Evolutionary conservation across 148 eudicot species (phyloP), one percentile per base, ranked within the genome.

Genomic region (Silene uniflora): DNA sequence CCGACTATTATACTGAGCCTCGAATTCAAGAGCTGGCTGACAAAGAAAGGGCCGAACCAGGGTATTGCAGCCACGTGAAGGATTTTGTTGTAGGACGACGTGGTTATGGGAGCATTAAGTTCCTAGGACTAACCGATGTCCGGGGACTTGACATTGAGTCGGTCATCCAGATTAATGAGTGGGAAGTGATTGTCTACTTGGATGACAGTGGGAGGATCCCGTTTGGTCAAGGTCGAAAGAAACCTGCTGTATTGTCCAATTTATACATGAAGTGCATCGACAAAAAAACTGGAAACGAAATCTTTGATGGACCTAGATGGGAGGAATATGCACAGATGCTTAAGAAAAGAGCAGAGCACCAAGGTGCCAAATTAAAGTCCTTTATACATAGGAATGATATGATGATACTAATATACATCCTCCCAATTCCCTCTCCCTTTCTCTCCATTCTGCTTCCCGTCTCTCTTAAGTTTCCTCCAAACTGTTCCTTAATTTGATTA

Each of bases 1-100:
- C 97, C 22, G 97, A 91, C 77, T 94, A 94, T 72, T 94, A 86
- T 83, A 91, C 98, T 5, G 95, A 93, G 81, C 98, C 98, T 32
- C 79, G 90, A 60, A 86, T 94, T 74, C 93, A 90, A 69, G 97
- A 91, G 62, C 67, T 94, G 59, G 96, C 98, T 16, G 97, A 96
- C 59, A 94, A 90, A 86, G 98, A 94, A 85, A 86, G 93, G 81
- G 91, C 91, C 21, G 88, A 89, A 64, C 96, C 97, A 4, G 96
- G 98, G 11, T 94, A 80, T 69, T 94, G 97, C 79, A 88, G 84
- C 62, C 92, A 56, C 67, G 96, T 94, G 17, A 84, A 79, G 73
- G 88, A 92, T 69, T 94, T 92, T 80, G 89, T 92, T 18, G 96
- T 94, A 39, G 98, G 98, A 61, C 77, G 98, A 29, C 89, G 85